Base-by-base conservation (phyloP, 768 basidiomycete species). In the Hysterangium stoloniferum region DNA sequence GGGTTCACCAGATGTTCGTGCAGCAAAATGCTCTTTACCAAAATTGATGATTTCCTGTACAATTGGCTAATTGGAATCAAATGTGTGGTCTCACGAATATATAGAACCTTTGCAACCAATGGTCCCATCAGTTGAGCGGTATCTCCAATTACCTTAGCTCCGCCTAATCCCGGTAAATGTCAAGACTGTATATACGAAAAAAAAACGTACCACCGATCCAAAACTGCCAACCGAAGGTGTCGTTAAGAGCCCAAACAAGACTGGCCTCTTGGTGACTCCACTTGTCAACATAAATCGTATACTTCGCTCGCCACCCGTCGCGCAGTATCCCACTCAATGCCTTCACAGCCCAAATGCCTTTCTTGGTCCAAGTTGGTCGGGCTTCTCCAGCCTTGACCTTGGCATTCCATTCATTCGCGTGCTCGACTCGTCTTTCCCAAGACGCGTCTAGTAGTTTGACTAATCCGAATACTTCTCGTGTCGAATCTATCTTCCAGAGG, bases 131-230 rank as follows among this genome's bases (percentile, higher is more conserved):
- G 66, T 60, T 79, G 77, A 0, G 77, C 57, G 0, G 75, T 78
- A 60, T 86, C 83, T 11, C 77, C 80, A 25, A 80, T 56, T 32
- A 83, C 76, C 73, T 82, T 45, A 54, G 25, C 24, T 38, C 55
- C 35, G 3, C 32, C 19, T 25, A 17, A 34, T 15, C 1, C 34
- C 33, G 1, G 19, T n/a, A 25, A 41, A 40, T 4, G 17, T n/a
- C n/a, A n/a, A 9, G 9, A 24, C 31, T 24, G 45, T 1, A 4
- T 3, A 19, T n/a, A 15, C 56, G n/a, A 29, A 76, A 76, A 69
- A 83, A 83, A 66, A 77, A 75, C 29, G 66, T 58, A 15, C 82
- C 84, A 3, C 75, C 82, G 33, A 66, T 64, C 84, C 84, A 86
- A 64, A 84, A 84, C 24, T 71, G 66, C 29, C 62, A 61, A 11